These are phyloP conservation scores for Oidiodendron maius DNA, from an alignment of 495 filamentous ascomycete species.

Conservation along the genomic window DNA sequence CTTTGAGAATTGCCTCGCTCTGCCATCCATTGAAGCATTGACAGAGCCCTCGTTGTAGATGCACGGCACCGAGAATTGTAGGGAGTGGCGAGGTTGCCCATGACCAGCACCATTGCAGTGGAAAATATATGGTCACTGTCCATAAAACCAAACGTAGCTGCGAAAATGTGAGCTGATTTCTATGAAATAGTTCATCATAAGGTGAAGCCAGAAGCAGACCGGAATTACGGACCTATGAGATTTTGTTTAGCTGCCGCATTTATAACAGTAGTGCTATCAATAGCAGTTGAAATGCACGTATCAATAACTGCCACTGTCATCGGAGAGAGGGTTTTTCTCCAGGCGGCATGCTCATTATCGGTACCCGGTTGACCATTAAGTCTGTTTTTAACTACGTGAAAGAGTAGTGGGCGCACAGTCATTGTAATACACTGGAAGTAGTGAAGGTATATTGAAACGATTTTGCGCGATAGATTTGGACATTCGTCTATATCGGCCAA, in stretches of 20 bases:
- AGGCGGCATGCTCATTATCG: neutral
- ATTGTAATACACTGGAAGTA: neutral
- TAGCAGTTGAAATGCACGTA: neutral
- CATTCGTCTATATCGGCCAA: neutral
- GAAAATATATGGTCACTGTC: neutral
- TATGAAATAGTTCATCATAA: neutral
- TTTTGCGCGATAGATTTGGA: neutral
- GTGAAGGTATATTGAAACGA: neutral
- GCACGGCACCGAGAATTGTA: neutral
- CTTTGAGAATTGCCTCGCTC: neutral
- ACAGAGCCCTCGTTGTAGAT: neutral
- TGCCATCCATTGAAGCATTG: neutral
- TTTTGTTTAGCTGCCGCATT: neutral
- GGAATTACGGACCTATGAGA: neutral
- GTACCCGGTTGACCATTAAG: too few relatives aligned
- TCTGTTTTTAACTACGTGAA: neutral
- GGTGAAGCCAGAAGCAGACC: too few relatives aligned
- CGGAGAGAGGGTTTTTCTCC: neutral
- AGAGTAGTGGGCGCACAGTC: neutral
- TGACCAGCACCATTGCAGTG: neutral
- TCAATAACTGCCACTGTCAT: neutral
- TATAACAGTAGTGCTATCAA: neutral
- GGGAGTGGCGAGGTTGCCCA: neutral
- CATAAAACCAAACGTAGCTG: neutral
- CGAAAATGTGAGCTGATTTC: neutral